Base-by-base conservation (phyloP, 257 asterid genomes). In the Vinca minor region DNA sequence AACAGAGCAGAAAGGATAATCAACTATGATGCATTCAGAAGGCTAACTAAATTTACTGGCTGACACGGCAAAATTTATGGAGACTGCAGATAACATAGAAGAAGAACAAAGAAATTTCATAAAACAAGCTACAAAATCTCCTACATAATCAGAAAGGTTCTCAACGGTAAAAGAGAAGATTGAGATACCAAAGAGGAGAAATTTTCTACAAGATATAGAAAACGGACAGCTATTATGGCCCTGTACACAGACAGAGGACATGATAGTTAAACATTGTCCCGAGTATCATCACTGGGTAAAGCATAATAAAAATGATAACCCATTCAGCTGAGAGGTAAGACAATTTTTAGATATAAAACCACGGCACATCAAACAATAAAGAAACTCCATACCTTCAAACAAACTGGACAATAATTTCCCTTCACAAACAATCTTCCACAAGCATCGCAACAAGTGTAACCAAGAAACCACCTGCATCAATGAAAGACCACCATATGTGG, bases 371-470 rank as follows among this genome's bases (percentile, higher is more conserved):
- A 44, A 23, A 34, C 41, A 38, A 10, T 4, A 59, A 71, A n/a
- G 25, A 12, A 23, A 45, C 25, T 34, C 10, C 68, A 54, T 79
- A 89, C 99, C 97, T 84, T 93, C 76, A 93, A 80, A 78, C 99
- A 93, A 75, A 93, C 97, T 34, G 95, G 97, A 75, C 99, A 89
- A 62, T 89, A 93, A 70, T 93, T 89, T 71, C 95, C 97, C 78
- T 89, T 93, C 73, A 83, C 81, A 71, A 93, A 93, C 75, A 93
- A 82, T 81, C 97, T 89, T 73, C 99, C 99, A 59, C 99, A 93
- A 72, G 99, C 99, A 84, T 93, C 99, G 76, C 99, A 93, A 64
- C 97, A 93, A 60, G 99, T 89, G 76, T 89, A 84, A 59, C 97
- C 99, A 81, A 89, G 80, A 82, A 89, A 88, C 99, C 99, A 93